Evolutionary conservation across 495 filamentous ascomycete genomes (phyloP).

Genomic region (Neurospora cerealis): DNA sequence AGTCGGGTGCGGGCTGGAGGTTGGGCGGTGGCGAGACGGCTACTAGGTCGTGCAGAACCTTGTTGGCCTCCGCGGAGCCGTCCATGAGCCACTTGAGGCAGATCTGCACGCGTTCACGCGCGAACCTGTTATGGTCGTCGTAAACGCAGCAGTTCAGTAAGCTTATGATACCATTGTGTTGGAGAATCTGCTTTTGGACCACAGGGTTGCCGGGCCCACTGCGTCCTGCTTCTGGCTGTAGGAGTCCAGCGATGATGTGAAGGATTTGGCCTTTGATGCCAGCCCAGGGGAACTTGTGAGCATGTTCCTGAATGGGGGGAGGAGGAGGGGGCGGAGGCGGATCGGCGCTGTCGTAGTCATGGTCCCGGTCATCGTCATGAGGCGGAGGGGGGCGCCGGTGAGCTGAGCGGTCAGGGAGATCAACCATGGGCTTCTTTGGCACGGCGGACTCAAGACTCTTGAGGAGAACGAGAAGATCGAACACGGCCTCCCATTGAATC

Average conservation of each 20-base stretch:
- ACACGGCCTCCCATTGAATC: slow-evolving; percentile 78
- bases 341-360: slow-evolving; percentile 34
- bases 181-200: slow-evolving; percentile 78
- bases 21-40: slow-evolving; percentile 20
- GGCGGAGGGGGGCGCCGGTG: slow-evolving; percentile 6
- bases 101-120: slow-evolving; percentile 84
- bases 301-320: slow-evolving; percentile 60
- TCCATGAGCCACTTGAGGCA: slow-evolving; percentile 84
- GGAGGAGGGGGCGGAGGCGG: slow-evolving; percentile 38
- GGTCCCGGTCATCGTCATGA: slow-evolving; percentile 16
- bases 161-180: slow-evolving; percentile 69
- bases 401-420: slow-evolving; percentile 12
- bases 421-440: slow-evolving; percentile 45
- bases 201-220: slow-evolving; percentile 56
- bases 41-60: slow-evolving; percentile 56
- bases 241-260: slow-evolving; percentile 72
- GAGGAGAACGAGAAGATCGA: slow-evolving; percentile 74
- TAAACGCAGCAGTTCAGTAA: slow-evolving; percentile 80
- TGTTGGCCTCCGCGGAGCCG: slow-evolving; percentile 68
- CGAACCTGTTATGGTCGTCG: slow-evolving; percentile 82
- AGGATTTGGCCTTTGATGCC: slow-evolving; percentile 89
- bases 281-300: slow-evolving; percentile 83
- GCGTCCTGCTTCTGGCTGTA: slow-evolving; percentile 44
- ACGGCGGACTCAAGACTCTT: slow-evolving; percentile 80
- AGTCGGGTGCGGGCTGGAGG: slow-evolving; percentile 6